Conservation (phyloP, 192 early-diverging fungal genomes). For the Jimgerdemannia flammicorona region DNA sequence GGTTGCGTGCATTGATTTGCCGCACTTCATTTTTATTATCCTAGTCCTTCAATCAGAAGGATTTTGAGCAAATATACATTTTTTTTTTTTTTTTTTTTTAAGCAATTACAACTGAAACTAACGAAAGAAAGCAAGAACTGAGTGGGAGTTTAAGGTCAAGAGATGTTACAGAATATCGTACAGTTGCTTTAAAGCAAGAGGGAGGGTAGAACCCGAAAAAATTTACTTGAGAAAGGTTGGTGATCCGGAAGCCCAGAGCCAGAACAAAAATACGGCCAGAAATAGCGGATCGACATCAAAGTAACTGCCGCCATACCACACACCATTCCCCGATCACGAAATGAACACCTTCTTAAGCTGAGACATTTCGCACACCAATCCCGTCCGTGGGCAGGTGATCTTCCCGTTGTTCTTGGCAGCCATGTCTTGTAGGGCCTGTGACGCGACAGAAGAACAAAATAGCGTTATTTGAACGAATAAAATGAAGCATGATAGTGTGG, state of each 20-base stretch:
- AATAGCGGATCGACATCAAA: no score
- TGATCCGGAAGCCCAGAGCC: background rate
- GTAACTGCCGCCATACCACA: no score
- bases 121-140: no score
- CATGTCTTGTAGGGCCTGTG: constrained; percentile 67
- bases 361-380: constrained; percentile 42
- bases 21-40: no score
- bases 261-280: background rate
- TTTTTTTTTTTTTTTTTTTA: no score
- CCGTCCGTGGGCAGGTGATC: constrained; percentile 72
- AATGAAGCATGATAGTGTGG: background rate
- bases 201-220: background rate
- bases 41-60: no score
- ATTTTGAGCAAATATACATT: no score
- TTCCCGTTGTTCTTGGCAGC: constrained; percentile 59
- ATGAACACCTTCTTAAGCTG: constrained; percentile 79
- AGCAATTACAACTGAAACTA: background rate
- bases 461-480: background rate
- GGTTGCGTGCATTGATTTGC: no score
- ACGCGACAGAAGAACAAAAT: background rate
- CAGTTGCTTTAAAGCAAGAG: background rate
- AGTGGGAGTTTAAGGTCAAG: background rate
- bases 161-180: background rate
- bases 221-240: background rate
- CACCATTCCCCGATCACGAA: constrained; percentile 29